These are phyloP conservation scores for Lipomyces anomalus DNA, from an alignment of 805 yeast genomes.

Conservation along the genomic window DNA sequence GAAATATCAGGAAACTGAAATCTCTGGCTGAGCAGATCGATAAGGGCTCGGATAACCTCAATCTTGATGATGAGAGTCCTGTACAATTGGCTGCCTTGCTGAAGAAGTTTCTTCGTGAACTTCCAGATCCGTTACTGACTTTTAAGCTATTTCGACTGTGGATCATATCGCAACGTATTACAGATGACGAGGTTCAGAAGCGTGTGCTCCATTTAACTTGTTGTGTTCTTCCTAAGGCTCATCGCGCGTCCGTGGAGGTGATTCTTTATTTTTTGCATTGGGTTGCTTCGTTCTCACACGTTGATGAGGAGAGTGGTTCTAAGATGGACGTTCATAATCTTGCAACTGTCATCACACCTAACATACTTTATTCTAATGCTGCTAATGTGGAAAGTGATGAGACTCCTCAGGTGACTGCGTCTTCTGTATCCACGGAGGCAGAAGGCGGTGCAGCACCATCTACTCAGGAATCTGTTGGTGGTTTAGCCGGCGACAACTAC, in stretches of 20 bases:
- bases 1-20: conserved; percentile 78
- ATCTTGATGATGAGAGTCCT: conserved; percentile 55
- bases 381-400: conserved; percentile 22
- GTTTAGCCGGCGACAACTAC: conserved; percentile 57
- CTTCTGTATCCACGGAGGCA: conserved; percentile 25
- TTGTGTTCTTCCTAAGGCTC: conserved; percentile 71
- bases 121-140: conserved; percentile 88
- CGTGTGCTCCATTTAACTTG: conserved; percentile 58
- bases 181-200: conserved; percentile 43
- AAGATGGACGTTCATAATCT: conserved; percentile 95
- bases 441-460: conserved; percentile 30
- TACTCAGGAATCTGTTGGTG: conserved; percentile 22
- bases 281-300: conserved; percentile 92
- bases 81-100: conserved; percentile 89
- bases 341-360: conserved; percentile 94
- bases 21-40: conserved; percentile 71
- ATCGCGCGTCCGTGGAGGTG: conserved; percentile 83
- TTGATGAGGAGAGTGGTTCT: conserved; percentile 84
- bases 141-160: conserved; percentile 69
- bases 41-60: conserved; percentile 59
- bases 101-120: conserved; percentile 84
- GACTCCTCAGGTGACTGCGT: conserved; percentile 22
- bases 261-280: conserved; percentile 79
- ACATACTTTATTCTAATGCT: conserved; percentile 54
- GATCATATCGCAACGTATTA: conserved; percentile 35